Conservation (phyloP, 2,329 filamentous ascomycete genomes). For the Pyricularia grisea region DNA sequence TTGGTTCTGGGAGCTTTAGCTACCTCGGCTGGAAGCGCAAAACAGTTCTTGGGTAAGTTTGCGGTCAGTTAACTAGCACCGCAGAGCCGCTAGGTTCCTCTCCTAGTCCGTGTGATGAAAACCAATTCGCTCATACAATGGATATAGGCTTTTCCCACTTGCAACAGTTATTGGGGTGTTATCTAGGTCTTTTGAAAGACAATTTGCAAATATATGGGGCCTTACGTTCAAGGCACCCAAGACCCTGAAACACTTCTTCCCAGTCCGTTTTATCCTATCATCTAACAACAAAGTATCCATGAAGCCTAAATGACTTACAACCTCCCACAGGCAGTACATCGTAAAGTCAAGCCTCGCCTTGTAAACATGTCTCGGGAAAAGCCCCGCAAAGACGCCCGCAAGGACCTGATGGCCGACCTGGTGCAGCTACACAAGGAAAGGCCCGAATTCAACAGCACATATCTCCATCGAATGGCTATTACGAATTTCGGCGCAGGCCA, state of each 20-base stretch:
- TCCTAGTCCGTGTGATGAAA: too few relatives aligned
- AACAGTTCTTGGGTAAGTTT: conserved; percentile 33
- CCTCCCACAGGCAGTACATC: conserved; percentile 19
- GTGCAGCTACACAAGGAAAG: conserved; percentile 34
- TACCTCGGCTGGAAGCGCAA: conserved; percentile 43
- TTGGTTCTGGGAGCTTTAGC: conserved; percentile 35
- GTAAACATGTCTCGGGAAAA: background rate
- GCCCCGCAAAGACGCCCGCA: conserved; percentile 20
- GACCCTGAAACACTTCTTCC: conserved; percentile 38
- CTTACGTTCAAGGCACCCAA: conserved; percentile 33
- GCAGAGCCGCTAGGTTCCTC: background rate
- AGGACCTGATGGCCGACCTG: conserved; percentile 36
- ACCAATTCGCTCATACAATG: background rate
- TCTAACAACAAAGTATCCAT: background rate
- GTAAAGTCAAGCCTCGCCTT: conserved; percentile 5
- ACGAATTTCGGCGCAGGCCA: conserved; percentile 48
- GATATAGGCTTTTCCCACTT: conserved; percentile 27
- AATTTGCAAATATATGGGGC: conserved; percentile 33
- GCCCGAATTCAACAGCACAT: conserved; percentile 34
- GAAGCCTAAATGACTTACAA: background rate
- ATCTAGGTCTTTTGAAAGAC: conserved; percentile 23
- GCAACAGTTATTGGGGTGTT: conserved; percentile 28
- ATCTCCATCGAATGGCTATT: conserved; percentile 40
- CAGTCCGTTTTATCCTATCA: conserved; percentile 22
- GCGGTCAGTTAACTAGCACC: background rate